Evolutionary conservation across 2,329 filamentous ascomycete species (phyloP), one percentile per base, ranked within the genome.

Genomic region (Trichophyton rubrum): DNA sequence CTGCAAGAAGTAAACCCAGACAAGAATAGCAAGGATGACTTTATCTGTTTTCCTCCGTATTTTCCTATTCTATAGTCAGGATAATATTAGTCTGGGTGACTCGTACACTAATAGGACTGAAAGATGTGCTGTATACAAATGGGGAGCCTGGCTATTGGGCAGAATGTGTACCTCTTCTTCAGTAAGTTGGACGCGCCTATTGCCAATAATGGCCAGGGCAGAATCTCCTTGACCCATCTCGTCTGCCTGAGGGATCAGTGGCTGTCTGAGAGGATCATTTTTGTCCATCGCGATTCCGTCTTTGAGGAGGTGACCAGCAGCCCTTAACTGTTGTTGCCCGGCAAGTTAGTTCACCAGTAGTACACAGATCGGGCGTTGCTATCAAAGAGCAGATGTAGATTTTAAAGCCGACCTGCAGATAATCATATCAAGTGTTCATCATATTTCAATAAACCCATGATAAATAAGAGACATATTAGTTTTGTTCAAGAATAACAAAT

Each of bases 21-120:
- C 67, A 7, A 77, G 66, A 20, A 77, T 70, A 13, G 71, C 40
- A 1, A 87, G 75, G 60, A 87, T 83, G 30, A 77, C 76, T 56
- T 75, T 77, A 67, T 87, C 85, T 0, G 83, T 86, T 70, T 85
- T 85, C 47, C 76, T 77, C 27, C 80, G 77, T 63, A 86, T 85
- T 8, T 79, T 78, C 64, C 75, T 79, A 70, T 79, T 81, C 77
- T 78, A 55, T 15, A 43, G 15, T 17, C 24, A 35, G 8, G 1
- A 9, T 38, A 55, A 17, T 35, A 35, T 55, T 24, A 55, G 51
- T 13, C 7, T 2, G 1, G 17, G 15, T 35, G 5, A 17, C 27
- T 13, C 7, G 11, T 55, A 20, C n/a, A 22, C 8, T 13, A 30
- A 30, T 57, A 35, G 30, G 27, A 17, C 24, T 8, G 7, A 35